These are phyloP conservation scores for Vitis hybrid DNA, from an alignment of 177 flowering plant species.

Conservation along the genomic window DNA sequence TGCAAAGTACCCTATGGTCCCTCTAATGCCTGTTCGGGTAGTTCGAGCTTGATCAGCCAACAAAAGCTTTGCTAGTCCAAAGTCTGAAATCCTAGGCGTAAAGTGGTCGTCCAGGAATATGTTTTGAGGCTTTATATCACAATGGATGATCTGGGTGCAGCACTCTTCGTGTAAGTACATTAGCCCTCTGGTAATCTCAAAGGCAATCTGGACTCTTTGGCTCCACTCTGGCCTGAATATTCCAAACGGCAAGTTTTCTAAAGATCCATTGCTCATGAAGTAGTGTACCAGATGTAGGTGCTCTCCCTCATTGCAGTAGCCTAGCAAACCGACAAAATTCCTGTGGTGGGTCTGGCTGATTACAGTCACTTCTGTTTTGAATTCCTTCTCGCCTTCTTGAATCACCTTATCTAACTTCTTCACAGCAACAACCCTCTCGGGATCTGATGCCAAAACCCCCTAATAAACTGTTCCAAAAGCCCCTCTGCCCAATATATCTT, in stretches of 20 bases:
- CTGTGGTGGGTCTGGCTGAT: slow-evolving; percentile 23
- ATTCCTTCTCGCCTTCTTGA: slow-evolving; percentile 21
- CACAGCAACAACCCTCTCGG: slow-evolving; percentile 12
- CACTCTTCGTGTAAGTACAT: slow-evolving; percentile 8
- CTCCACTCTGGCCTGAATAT: slow-evolving; percentile 1
- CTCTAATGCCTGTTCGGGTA: not conserved
- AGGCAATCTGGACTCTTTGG: slow-evolving; percentile 11
- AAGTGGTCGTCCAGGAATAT: not conserved
- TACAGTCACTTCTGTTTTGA: slow-evolving; percentile 19
- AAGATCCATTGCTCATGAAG: not conserved
- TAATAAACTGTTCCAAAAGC: slow-evolving; percentile 9
- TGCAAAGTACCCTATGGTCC: slow-evolving; percentile 7
- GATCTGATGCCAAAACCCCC: not conserved
- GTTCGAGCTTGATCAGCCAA: not conserved
- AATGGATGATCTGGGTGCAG: too few relatives aligned
- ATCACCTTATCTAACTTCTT: slow-evolving; percentile 20
- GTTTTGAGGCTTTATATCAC: too few relatives aligned
- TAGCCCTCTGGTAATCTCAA: slow-evolving; percentile 4
- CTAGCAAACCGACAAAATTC: slow-evolving; percentile 14
- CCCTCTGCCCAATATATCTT: slow-evolving; percentile 20
- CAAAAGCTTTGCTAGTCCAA: slow-evolving; percentile 10
- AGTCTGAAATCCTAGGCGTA: slow-evolving; percentile 5
- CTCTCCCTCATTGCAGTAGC: too few relatives aligned
- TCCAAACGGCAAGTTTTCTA: slow-evolving; percentile 5
- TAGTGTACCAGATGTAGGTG: too few relatives aligned